Percentiles rank a stretch among this genome's conserved stretches.
phyloP scores from a whole-genome alignment of 805 yeast genomes.

The Ogataea neopini region DNA sequence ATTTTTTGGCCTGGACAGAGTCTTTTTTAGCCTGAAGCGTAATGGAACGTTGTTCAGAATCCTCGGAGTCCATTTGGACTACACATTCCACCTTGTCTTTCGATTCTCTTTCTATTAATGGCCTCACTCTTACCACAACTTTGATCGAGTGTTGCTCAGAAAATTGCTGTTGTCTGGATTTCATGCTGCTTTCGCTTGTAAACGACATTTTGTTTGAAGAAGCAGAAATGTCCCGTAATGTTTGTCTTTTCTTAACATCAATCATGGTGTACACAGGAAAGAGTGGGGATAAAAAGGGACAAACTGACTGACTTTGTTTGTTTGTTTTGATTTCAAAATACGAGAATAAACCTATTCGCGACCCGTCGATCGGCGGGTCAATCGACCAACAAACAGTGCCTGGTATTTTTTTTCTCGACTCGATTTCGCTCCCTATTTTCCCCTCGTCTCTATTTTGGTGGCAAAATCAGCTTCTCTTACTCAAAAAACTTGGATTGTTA shows the following conservation, averaged over 20 bases:
- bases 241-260: constrained; percentile 15
- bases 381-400: no score
- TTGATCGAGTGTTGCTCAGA: constrained; percentile 17
- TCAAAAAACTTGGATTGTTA: background rate
- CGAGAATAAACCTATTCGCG: no score
- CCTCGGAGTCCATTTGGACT: constrained; percentile 34
- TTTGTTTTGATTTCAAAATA: background rate
- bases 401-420: background rate
- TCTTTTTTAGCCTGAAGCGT: constrained; percentile 9
- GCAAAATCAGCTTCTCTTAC: constrained; percentile 9
- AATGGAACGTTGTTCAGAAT: constrained; percentile 8
- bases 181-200: background rate
- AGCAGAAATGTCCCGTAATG: constrained; percentile 6
- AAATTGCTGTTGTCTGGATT: background rate
- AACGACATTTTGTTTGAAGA: background rate
- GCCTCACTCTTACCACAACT: constrained; percentile 52
- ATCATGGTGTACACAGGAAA: constrained; percentile 11
- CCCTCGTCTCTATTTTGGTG: constrained; percentile 10
- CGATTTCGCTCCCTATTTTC: constrained; percentile 1
- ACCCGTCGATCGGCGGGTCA: constrained; percentile 15
- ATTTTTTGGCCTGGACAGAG: constrained; percentile 17
- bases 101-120: constrained; percentile 36
- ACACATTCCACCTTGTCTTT: constrained; percentile 19
- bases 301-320: no score
- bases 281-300: no score